A percentile compares a stretch with the other conserved stretches of the same genome.
phyloP scores from a whole-genome alignment of 768 basidiomycete species.

The Termitomyces sp. region DNA sequence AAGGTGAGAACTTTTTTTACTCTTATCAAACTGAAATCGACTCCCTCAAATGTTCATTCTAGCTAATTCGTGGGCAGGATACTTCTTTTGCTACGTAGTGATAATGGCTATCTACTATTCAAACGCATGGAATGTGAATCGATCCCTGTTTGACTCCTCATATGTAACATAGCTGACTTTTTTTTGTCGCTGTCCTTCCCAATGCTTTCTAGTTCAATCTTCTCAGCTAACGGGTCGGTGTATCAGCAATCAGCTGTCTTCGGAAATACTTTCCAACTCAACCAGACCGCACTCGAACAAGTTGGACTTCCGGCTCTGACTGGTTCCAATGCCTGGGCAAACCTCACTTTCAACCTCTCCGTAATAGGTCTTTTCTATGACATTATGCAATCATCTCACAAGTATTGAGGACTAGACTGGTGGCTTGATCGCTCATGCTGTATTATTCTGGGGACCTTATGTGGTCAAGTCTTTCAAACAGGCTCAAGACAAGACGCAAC shows the following conservation, averaged over 20 bases:
- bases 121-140: slow-evolving; percentile 53
- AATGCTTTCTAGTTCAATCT: slow-evolving; percentile 56
- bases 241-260: slow-evolving; percentile 54
- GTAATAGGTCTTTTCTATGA: slow-evolving; percentile 35
- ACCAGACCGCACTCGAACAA: slow-evolving; percentile 31
- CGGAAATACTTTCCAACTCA: slow-evolving; percentile 32
- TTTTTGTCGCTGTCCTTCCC: slow-evolving; percentile 45
- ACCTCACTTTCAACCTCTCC: slow-evolving; percentile 41
- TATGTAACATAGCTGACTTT: too few species aligned
- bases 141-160: background rate
- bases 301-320: slow-evolving; percentile 44
- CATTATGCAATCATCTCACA: background rate
- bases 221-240: slow-evolving; percentile 45
- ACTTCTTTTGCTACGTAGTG: slow-evolving; percentile 43
- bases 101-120: slow-evolving; percentile 56
- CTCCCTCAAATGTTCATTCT: too few species aligned
- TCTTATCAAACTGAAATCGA: too few species aligned
- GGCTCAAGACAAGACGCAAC: slow-evolving; percentile 36
- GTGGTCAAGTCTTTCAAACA: slow-evolving; percentile 13
- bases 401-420: slow-evolving; percentile 37
- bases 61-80: slow-evolving; percentile 47
- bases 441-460: slow-evolving; percentile 54
- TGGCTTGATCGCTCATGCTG: slow-evolving; percentile 48
- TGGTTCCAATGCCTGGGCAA: slow-evolving; percentile 49
- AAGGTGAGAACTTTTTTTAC: too few species aligned